Conservation (phyloP, 371 early-diverging fungal species). For the Mucor circinelloides region DNA sequence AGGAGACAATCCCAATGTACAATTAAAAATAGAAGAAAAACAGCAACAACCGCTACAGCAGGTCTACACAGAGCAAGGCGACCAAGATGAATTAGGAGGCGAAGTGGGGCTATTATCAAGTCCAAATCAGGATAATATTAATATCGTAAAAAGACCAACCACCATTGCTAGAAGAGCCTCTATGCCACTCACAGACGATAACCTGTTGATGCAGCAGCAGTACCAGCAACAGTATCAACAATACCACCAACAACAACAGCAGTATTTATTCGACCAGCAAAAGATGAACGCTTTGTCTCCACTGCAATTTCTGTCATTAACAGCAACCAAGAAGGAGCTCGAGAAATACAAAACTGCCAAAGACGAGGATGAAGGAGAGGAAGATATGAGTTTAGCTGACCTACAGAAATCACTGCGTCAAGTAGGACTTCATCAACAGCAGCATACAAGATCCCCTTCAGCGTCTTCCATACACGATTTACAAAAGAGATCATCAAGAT, state of each 20-base stretch:
- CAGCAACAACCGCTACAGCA: slow-evolving; percentile 13
- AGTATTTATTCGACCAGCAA: slow-evolving; percentile 5
- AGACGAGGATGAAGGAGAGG: slow-evolving; percentile 26
- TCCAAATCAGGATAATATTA: slow-evolving; percentile 3
- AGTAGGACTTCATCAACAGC: slow-evolving; percentile 7
- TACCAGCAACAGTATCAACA: background rate
- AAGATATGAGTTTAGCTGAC: slow-evolving; percentile 43
- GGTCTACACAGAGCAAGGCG: background rate
- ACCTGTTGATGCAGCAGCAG: background rate
- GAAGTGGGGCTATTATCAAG: background rate
- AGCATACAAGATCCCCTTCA: slow-evolving; percentile 24
- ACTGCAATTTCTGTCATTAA: slow-evolving; percentile 11
- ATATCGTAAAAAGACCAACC: background rate
- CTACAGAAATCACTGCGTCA: slow-evolving; percentile 30
- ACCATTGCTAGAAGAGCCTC: slow-evolving; percentile 12
- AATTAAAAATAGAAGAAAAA: slow-evolving; percentile 3
- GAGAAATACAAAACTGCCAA: background rate
- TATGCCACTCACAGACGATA: slow-evolving; percentile 10
- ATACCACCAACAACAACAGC: background rate
- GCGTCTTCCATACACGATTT: slow-evolving; percentile 31
- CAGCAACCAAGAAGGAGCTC: background rate
- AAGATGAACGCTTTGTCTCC: slow-evolving; percentile 3
- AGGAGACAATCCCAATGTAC: background rate
- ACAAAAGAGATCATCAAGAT: slow-evolving; percentile 14
- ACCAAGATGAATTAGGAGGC: background rate